These are phyloP conservation scores for Chenopodium berlandieri DNA, from an alignment of 148 eudicot species.

Conservation along the genomic window DNA sequence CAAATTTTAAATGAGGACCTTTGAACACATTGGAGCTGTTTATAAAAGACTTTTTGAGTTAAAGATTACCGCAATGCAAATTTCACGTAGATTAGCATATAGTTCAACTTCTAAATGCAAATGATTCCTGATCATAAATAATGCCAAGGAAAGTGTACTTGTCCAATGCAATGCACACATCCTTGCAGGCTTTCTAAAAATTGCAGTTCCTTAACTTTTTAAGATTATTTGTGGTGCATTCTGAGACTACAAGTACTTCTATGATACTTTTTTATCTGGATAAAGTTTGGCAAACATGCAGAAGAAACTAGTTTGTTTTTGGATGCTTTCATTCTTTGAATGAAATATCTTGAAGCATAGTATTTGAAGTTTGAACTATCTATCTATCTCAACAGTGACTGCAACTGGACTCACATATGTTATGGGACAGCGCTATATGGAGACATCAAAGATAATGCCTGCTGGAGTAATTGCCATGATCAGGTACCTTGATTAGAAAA, in stretches of 20 bases:
- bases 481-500: conserved; percentile 47
- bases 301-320: not conserved
- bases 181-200: not conserved
- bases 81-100: not conserved
- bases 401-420: conserved; percentile 73
- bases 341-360: not conserved
- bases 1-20: not conserved
- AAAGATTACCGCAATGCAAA: not conserved
- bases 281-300: not conserved
- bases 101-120: not conserved
- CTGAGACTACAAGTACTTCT: not conserved
- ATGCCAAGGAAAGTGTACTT: not conserved
- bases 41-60: not conserved
- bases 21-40: not conserved
- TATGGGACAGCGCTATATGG: conserved; percentile 86
- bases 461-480: conserved; percentile 87
- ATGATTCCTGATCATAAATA: not conserved
- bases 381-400: conserved; percentile 47
- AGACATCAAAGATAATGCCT: conserved; percentile 92
- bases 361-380: conserved; percentile 21
- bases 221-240: not conserved
- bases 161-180: not conserved
- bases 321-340: not conserved
- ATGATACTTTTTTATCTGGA: not conserved
- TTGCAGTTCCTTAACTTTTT: not conserved